phyloP scores from a whole-genome alignment of 2,329 filamentous ascomycete species.

The Fusarium keratoplasticum region DNA sequence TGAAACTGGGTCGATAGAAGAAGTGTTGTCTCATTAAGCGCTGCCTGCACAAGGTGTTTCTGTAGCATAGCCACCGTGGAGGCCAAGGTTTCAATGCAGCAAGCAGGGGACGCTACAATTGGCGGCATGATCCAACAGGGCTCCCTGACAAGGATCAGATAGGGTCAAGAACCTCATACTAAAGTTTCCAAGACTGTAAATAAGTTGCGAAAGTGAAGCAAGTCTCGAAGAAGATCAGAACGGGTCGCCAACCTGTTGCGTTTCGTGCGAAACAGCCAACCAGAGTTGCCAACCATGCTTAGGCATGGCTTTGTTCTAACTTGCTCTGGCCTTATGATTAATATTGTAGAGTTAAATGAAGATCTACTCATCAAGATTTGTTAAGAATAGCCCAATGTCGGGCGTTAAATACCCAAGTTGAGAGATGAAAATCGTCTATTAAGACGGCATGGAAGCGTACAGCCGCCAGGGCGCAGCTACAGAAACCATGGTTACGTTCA shows the following conservation, averaged over 20 bases:
- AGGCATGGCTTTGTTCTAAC: too few species aligned
- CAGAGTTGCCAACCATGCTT: too few species aligned
- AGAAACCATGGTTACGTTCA: too few species aligned
- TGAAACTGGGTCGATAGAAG: too few species aligned
- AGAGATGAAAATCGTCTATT: too few species aligned
- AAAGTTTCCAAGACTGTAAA: neutral
- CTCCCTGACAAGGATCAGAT: rapidly evolving
- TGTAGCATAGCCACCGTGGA: neutral
- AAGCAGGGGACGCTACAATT: neutral
- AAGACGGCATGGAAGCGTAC: too few species aligned
- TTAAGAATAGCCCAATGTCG: too few species aligned
- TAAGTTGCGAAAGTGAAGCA: neutral
- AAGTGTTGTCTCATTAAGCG: neutral
- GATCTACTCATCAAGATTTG: neutral
- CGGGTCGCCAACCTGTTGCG: too few species aligned
- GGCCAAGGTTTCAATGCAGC: neutral
- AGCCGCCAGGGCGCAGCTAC: too few species aligned
- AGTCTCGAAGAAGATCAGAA: neutral
- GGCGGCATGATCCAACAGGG: neutral
- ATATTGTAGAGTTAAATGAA: neutral
- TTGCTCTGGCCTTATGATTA: neutral
- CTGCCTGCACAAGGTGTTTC: neutral
- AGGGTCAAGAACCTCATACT: neutral
- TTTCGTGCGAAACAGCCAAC: neutral
- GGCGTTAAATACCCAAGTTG: too few species aligned